These are phyloP conservation scores for Fistulifera pelliculosa DNA, from an alignment of 108 stramenopile genomes.

Conservation along the genomic window DNA sequence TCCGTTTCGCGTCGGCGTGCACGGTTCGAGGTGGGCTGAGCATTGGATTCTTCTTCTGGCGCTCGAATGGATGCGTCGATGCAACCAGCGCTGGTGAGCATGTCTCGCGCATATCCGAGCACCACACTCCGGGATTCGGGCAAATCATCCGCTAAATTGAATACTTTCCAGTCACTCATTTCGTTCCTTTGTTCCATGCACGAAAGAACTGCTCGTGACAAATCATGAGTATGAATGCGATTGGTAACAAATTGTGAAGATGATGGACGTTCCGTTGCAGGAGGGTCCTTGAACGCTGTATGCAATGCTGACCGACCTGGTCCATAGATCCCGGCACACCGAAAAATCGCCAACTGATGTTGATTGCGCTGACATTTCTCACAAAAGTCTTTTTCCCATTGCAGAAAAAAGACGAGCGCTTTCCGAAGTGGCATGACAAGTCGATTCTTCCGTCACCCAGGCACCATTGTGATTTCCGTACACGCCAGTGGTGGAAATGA, in stretches of 20 bases:
- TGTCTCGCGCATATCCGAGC: constrained; percentile 21
- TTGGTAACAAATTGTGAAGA: no score
- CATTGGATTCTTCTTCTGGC: no score
- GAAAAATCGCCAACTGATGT: constrained; percentile 36
- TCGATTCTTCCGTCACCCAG: constrained; percentile 60
- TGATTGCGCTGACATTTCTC: no score
- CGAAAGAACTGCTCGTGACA: constrained; percentile 37
- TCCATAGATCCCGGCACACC: constrained; percentile 74
- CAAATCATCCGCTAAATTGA: constrained; percentile 63
- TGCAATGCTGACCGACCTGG: constrained; percentile 50
- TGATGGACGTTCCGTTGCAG: background rate
- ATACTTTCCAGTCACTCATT: constrained; percentile 9
- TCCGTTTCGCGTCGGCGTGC: constrained; percentile 34
- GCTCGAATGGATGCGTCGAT: constrained; percentile 1
- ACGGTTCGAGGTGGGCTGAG: constrained; percentile 20
- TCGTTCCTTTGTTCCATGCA: constrained; percentile 18
- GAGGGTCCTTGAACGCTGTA: constrained; percentile 29
- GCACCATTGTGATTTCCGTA: constrained; percentile 75
- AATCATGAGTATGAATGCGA: constrained; percentile 59
- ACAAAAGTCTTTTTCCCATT: no score
- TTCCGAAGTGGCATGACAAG: constrained; percentile 10
- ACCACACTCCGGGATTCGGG: constrained; percentile 48
- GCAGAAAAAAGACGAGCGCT: background rate
- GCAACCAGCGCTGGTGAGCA: constrained; percentile 14
- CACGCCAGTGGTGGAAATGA: constrained; percentile 65